A percentile compares a stretch with the other conserved stretches of the same genome.
phyloP scores from a whole-genome alignment of 176 grass and related monocot species.

The Carex parvula region DNA sequence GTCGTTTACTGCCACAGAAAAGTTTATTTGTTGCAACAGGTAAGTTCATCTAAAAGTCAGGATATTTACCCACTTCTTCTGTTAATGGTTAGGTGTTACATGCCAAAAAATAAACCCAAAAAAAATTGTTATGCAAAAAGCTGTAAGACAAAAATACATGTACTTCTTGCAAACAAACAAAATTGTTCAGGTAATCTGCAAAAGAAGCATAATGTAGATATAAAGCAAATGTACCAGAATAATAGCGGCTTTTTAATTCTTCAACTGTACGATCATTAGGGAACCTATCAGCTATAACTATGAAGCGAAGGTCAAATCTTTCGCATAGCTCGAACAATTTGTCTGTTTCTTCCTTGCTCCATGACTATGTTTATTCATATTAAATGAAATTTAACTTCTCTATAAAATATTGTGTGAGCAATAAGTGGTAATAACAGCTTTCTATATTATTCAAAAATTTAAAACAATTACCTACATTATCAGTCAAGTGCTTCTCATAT shows the following conservation, averaged over 20 bases:
- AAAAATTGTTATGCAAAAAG: background rate
- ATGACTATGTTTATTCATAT: conserved; percentile 45
- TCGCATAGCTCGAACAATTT: conserved; percentile 82
- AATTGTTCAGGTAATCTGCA: background rate
- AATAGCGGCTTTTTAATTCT: conserved; percentile 91
- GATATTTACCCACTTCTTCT: too few species aligned
- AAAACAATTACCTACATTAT: conserved; percentile 83
- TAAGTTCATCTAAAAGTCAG: too few species aligned
- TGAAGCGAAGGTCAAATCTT: conserved; percentile 89
- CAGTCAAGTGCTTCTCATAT: conserved; percentile 93
- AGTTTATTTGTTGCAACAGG: background rate
- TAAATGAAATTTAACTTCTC: conserved; percentile 28
- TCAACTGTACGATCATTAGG: conserved; percentile 63
- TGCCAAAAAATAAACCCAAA: too few species aligned
- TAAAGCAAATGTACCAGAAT: conserved; percentile 57
- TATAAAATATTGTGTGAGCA: background rate
- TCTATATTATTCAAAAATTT: conserved; percentile 9
- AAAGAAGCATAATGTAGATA: background rate
- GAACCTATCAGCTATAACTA: conserved; percentile 90
- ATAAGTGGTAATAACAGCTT: conserved; percentile 1
- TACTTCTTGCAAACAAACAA: background rate
- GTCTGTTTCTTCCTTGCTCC: conserved; percentile 94
- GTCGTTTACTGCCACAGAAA: background rate
- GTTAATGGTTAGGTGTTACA: too few species aligned
- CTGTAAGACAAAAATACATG: background rate